A percentile compares a stretch with the other conserved stretches of the same genome.
phyloP scores from a whole-genome alignment of 2,329 filamentous ascomycete genomes.

The Ascochyta lentis region DNA sequence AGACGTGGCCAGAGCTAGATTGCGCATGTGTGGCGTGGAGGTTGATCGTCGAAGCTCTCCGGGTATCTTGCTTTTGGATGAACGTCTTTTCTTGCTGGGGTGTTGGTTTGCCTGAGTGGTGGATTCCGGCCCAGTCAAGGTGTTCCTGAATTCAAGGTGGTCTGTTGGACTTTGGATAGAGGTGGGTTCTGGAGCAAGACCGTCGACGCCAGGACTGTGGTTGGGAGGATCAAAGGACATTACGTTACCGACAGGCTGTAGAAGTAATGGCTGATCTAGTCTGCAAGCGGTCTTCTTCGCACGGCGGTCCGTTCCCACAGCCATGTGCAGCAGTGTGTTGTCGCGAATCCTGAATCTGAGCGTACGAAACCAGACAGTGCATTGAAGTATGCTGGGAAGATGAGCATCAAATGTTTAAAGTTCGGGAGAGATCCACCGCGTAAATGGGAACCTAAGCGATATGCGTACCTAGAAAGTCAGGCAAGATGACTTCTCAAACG shows the following conservation, averaged over 20 bases:
- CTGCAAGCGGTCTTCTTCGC: conserved; percentile 44
- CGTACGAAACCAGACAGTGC: conserved; percentile 32
- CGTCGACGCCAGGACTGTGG: conserved; percentile 37
- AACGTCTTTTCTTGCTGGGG: conserved; percentile 45
- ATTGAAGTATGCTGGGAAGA: conserved; percentile 37
- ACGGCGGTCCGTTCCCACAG: conserved; percentile 47
- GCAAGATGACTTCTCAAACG: conserved; percentile 43
- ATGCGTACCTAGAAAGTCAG: conserved; percentile 40
- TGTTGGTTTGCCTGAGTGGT: conserved; percentile 31
- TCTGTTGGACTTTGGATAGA: conserved; percentile 32
- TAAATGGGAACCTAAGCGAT: conserved; percentile 30
- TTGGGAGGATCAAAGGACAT: conserved; percentile 46
- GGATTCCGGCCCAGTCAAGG: conserved; percentile 28
- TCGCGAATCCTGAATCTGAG: conserved; percentile 38
- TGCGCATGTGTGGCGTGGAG: conserved; percentile 58
- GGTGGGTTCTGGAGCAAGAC: conserved; percentile 32
- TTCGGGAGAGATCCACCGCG: conserved; percentile 30
- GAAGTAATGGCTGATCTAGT: conserved; percentile 42
- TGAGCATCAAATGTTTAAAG: conserved; percentile 40
- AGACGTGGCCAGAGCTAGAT: conserved; percentile 45
- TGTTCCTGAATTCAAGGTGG: conserved; percentile 27
- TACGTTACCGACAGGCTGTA: conserved; percentile 39
- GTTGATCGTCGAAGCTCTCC: conserved; percentile 51
- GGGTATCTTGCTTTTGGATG: conserved; percentile 50
- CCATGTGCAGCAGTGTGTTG: conserved; percentile 45